Percentiles rank a stretch among this genome's conserved stretches.
Evolutionary conservation across 345 rosid species (phyloP).

Genomic region (Clausena lansium): DNA sequence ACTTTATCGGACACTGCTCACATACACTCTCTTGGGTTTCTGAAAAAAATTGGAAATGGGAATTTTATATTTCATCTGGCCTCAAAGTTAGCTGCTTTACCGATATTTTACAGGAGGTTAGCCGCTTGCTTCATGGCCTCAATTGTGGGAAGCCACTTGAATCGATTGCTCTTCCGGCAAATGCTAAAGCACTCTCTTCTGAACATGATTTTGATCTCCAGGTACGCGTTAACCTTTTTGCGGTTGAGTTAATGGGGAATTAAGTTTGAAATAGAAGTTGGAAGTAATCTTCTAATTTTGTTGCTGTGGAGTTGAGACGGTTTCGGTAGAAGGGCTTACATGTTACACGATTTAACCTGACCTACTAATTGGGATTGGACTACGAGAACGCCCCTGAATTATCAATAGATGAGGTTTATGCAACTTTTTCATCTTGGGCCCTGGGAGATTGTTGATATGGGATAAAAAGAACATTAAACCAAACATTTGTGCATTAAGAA

Average conservation of each 20-base stretch:
- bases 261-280: neutral
- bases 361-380: neutral
- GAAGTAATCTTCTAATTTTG: too few relatives aligned
- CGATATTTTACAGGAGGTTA: slow-evolving; percentile 64
- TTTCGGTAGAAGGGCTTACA: neutral
- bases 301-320: neutral
- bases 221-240: slow-evolving; percentile 29
- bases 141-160: slow-evolving; percentile 70
- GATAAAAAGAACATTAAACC: neutral
- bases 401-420: neutral
- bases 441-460: neutral
- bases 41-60: neutral
- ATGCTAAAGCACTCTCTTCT: slow-evolving; percentile 53
- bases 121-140: slow-evolving; percentile 68
- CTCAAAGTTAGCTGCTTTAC: neutral
- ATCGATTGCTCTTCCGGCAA: slow-evolving; percentile 43
- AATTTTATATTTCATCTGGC: neutral
- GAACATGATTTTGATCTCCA: slow-evolving; percentile 77
- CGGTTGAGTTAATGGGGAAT: neutral
- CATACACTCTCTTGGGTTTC: too few relatives aligned
- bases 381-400: neutral
- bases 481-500: neutral
- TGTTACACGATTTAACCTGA: neutral
- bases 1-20: too few relatives aligned
- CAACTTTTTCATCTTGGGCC: neutral